Evolutionary conservation across 139 green algal genomes (phyloP).

Genomic region (Chlamydomonas urium): DNA sequence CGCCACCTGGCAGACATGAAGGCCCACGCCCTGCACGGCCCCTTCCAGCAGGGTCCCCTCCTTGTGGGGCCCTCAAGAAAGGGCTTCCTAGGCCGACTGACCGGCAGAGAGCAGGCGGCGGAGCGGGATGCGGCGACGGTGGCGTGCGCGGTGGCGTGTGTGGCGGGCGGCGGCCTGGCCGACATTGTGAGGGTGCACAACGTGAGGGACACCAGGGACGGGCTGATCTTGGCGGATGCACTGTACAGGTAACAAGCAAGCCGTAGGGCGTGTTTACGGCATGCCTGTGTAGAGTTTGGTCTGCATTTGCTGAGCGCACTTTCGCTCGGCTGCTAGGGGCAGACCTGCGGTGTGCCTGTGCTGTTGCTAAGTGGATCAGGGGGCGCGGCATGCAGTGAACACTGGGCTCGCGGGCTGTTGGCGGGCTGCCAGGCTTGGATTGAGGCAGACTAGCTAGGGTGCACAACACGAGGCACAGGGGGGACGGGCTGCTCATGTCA

Average conservation of each 20-base stretch:
- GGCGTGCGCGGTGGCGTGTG: constrained; percentile 44
- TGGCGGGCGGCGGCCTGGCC: constrained; percentile 49
- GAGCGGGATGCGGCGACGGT: constrained; percentile 53
- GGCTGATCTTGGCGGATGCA: constrained; percentile 64
- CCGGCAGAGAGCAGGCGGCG: constrained; percentile 3
- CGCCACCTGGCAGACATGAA: constrained; percentile 48
- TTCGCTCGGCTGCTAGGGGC: too few species aligned
- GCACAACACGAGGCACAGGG: too few species aligned
- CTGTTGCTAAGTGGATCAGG: too few species aligned
- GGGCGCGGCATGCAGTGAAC: too few species aligned
- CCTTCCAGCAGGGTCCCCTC: constrained; percentile 38
- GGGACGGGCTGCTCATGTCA: too few species aligned
- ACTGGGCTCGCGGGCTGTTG: too few species aligned
- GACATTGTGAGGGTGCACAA: constrained; percentile 85
- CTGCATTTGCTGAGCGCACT: too few species aligned
- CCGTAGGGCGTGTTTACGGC: too few species aligned
- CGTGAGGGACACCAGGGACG: constrained; percentile 55
- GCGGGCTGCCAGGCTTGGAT: too few species aligned
- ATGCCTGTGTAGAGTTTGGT: too few species aligned
- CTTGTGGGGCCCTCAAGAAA: constrained; percentile 81
- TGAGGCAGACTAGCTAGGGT: too few species aligned
- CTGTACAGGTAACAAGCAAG: constrained; percentile 46
- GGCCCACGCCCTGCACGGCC: background rate
- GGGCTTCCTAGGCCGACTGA: constrained; percentile 27
- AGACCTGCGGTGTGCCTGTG: too few species aligned